Evolutionary conservation across 2,329 filamentous ascomycete species (phyloP), one percentile per base, ranked within the genome.

Genomic region (Tympanopsis confertula): DNA sequence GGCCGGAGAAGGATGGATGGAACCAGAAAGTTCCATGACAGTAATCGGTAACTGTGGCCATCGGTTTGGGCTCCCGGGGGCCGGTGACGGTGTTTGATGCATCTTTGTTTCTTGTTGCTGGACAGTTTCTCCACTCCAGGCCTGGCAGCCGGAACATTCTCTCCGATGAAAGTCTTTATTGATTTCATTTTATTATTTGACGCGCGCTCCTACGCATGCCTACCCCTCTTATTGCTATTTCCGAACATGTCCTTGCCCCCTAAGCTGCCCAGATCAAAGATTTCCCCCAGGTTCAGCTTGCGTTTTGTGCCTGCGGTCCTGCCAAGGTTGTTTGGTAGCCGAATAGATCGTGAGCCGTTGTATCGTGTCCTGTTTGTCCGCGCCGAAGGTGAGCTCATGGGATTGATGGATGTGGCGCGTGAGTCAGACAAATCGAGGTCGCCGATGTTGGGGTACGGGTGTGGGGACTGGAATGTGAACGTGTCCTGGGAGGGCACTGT

Each of bases 271-370:
- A 83, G 62, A 50, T 86, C 82, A 51, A 87, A 87, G 38, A 86
- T 78, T 50, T 88, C 83, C 18, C 76, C 74, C 49, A 84, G 71
- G 47, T 83, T 81, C 47, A 85, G 69, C 48, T 82, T 74, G 30
- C 83, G 71, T 56, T 89, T 89, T 47, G 76, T 69, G 2, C 83
- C 83, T 5, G 80, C 74, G 5, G 74, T 77, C 41, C 70, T 69
- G 4, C 77, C 76, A 5, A 84, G 59, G 35, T 70, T 65, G 44
- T 47, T 55, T 22, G 48, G 43, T 29, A n/a, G n/a, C n/a, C n/a
- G n/a, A n/a, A n/a, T n/a, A 19, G 54, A 37, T 38, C 55, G 48
- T 44, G 42, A 33, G 48, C 41, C 20, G 50, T 44, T n/a, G 51
- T 10, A 10, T 10, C 24, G 24, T 10, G n/a, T 10, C 10, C n/a